Evolutionary conservation across 2,329 filamentous ascomycete species (phyloP), one percentile per base, ranked within the genome.

Genomic region (Neopestalotiopsis clavispora): DNA sequence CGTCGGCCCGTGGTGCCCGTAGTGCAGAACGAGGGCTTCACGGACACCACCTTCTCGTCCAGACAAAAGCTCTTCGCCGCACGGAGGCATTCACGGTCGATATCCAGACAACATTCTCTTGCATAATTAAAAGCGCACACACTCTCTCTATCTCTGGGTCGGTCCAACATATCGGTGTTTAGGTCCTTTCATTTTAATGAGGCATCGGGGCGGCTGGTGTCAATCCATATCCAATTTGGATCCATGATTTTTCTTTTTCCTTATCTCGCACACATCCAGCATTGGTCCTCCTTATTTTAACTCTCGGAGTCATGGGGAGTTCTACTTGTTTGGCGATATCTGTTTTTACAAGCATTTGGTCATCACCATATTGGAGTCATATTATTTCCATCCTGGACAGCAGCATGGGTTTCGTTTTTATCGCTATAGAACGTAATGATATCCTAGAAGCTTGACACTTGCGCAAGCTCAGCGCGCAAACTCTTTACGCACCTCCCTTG

Each of bases 21-120:
- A 17, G 45, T 74, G 28, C 72, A 73, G 12, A n/a, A 59, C 30
- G 69, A 65, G 32, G 74, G 74, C 6, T 75, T 74, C 66, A 71
- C 69, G 40, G 72, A 74, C 56, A 73, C 71, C 65, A 75, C 74
- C 12, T 75, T 75, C 62, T 72, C 74, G 52, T 73, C 73, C 7
- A 66, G 72, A 40, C 74, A 75, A 67, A 75, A 73, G 67, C 52
- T 70, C 2, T 69, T 74, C n/a, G 59, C 59, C 14, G 59, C 59
- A 34, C 28, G 59, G 59, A 30, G 34, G 32, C 59, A 62, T 62
- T 62, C 59, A 4, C 40, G 59, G 59, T 38, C 28, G 34, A 34
- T 34, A 20, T 62, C 59, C 34, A 20, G 57, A 59, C 57, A 59
- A 62, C 59, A 62, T 62, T 38, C 32, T 6, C n/a, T 62, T 30